Evolutionary conservation across 2,329 filamentous ascomycete genomes (phyloP).

Genomic region (Hymenoscyphus fructigenus): DNA sequence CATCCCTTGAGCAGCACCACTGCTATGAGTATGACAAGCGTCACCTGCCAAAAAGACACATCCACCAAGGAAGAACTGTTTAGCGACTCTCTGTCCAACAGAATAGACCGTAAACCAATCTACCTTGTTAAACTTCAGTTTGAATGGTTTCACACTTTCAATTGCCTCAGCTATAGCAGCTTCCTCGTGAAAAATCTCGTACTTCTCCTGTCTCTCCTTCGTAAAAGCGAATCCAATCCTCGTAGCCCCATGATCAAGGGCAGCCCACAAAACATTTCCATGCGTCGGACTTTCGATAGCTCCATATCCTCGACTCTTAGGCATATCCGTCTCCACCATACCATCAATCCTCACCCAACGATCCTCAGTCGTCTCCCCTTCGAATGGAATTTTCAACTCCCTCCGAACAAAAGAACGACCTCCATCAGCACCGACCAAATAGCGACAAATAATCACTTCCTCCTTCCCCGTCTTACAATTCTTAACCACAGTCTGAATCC

Average conservation of each 20-base stretch:
- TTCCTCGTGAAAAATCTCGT: conserved; percentile 43
- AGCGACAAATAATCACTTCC: conserved; percentile 42
- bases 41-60: conserved; percentile 57
- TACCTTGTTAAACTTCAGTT: conserved; percentile 41
- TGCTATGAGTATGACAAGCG: conserved; percentile 59
- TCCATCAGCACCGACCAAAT: conserved; percentile 52
- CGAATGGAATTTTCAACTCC: conserved; percentile 47
- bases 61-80: conserved; percentile 54
- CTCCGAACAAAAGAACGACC: conserved; percentile 49
- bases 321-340: conserved; percentile 39
- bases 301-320: conserved; percentile 47
- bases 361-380: conserved; percentile 49
- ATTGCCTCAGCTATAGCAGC: conserved; percentile 54
- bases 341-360: conserved; percentile 56
- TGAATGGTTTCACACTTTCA: conserved; percentile 43
- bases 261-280: conserved; percentile 55
- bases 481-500: conserved; percentile 22
- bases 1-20: conserved; percentile 62
- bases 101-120: conserved; percentile 60
- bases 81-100: conserved; percentile 59
- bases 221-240: conserved; percentile 54
- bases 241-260: conserved; percentile 52
- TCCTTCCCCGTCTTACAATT: conserved; percentile 33
- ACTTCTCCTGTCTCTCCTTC: conserved; percentile 41
- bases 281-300: conserved; percentile 52